Conservation (phyloP, 305 asterid species). For the Petunia hybrid region DNA sequence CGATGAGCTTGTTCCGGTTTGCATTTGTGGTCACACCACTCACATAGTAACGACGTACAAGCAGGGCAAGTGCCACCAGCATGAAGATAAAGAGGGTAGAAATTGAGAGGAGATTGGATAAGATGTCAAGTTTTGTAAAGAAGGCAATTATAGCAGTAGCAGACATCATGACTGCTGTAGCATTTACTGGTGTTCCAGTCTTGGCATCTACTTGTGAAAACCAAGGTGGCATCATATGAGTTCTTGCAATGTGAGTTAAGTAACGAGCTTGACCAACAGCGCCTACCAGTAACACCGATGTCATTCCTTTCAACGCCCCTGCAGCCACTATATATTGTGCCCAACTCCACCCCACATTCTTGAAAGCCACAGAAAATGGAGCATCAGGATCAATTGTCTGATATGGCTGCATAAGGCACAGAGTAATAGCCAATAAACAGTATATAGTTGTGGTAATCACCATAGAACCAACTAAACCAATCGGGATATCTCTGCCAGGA, state of each 20-base stretch:
- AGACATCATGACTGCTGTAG: conserved; percentile 60
- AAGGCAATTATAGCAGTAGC: conserved; percentile 68
- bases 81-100: conserved; percentile 74
- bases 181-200: conserved; percentile 76
- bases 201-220: conserved; percentile 60
- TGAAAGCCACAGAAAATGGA: conserved; percentile 71
- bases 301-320: conserved; percentile 86
- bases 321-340: conserved; percentile 78
- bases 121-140: conserved; percentile 61
- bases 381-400: conserved; percentile 57
- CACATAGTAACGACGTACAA: conserved; percentile 69
- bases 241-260: conserved; percentile 78
- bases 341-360: conserved; percentile 74
- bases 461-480: conserved; percentile 89
- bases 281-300: conserved; percentile 72
- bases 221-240: conserved; percentile 93
- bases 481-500: conserved; percentile 74
- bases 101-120: conserved; percentile 63
- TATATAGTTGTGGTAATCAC: conserved; percentile 63
- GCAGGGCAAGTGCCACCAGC: conserved; percentile 71
- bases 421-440: conserved; percentile 62
- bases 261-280: conserved; percentile 86
- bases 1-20: conserved; percentile 53
- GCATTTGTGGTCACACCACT: conserved; percentile 53
- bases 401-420: conserved; percentile 79